phyloP scores from a whole-genome alignment of 768 basidiomycete species.

The Sistotremastrum suecicum region DNA sequence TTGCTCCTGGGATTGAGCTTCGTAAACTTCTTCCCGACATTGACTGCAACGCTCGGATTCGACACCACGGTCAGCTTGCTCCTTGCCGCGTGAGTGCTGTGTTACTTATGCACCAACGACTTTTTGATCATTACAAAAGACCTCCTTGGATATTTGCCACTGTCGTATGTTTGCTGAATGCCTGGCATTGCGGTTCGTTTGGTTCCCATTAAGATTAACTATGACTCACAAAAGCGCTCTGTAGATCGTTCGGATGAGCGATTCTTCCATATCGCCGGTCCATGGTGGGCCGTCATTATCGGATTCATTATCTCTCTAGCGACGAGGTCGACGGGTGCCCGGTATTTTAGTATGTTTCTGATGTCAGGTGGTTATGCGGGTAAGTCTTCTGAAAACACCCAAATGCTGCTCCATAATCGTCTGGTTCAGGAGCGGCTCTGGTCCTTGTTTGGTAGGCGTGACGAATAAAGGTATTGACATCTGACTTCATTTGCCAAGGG shows the following conservation, averaged over 20 bases:
- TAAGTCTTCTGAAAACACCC: conserved; percentile 4
- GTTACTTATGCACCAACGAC: too few relatives aligned
- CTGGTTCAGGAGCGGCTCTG: not conserved
- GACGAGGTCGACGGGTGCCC: conserved; percentile 34
- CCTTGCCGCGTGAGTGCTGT: conserved; percentile 5
- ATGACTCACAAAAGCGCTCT: not conserved
- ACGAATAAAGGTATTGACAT: conserved; percentile 6
- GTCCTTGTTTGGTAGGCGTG: conserved; percentile 15
- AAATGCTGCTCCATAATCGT: not conserved
- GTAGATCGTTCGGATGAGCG: conserved; percentile 47
- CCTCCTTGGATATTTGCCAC: conserved; percentile 53
- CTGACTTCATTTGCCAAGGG: conserved; percentile 39
- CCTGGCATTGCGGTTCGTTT: too few relatives aligned
- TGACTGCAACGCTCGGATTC: conserved; percentile 7
- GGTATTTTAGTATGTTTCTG: conserved; percentile 49
- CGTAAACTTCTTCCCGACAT: conserved; percentile 10
- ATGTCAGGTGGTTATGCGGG: conserved; percentile 44
- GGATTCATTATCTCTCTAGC: conserved; percentile 48
- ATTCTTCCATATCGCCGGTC: conserved; percentile 41
- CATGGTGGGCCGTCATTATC: conserved; percentile 48
- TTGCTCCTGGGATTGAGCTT: conserved; percentile 8
- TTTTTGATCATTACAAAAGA: too few relatives aligned
- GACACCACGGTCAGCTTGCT: conserved; percentile 8
- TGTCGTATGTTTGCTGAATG: conserved; percentile 14
- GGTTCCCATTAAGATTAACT: too few relatives aligned